Evolutionary conservation across 768 basidiomycete genomes (phyloP).

Genomic region (Psilocybe subaeruginosa): DNA sequence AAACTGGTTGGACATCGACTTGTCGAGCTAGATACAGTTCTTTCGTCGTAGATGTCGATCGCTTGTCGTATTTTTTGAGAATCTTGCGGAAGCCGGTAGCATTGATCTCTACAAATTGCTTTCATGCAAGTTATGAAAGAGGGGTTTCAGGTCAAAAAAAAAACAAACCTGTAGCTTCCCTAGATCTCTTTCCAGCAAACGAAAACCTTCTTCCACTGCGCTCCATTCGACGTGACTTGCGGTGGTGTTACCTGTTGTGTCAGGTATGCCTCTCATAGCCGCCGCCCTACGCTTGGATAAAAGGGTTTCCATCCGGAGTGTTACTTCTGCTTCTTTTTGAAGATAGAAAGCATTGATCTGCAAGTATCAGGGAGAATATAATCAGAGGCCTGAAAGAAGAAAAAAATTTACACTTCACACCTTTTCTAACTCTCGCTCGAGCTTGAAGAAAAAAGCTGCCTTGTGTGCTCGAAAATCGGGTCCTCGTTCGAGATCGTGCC

Average conservation of each 20-base stretch:
- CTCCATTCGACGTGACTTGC: slow-evolving; percentile 88
- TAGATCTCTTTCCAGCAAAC: slow-evolving; percentile 90
- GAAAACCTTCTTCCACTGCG: slow-evolving; percentile 95
- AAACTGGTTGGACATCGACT: slow-evolving; percentile 98
- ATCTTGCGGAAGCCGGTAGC: slow-evolving; percentile 97
- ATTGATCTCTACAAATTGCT: slow-evolving; percentile 98
- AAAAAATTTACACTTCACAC: slow-evolving; percentile 39
- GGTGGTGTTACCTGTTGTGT: slow-evolving; percentile 61
- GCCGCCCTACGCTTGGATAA: slow-evolving; percentile 92
- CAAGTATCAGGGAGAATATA: slow-evolving; percentile 1
- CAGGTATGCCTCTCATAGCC: slow-evolving; percentile 71
- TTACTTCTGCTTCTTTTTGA: slow-evolving; percentile 95
- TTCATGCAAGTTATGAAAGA: slow-evolving; percentile 17
- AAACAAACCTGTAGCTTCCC: slow-evolving; percentile 84
- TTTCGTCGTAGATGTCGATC: slow-evolving; percentile 92
- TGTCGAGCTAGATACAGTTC: slow-evolving; percentile 95
- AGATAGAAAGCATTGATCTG: slow-evolving; percentile 99
- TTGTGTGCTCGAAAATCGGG: slow-evolving; percentile 93
- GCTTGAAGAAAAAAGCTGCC: slow-evolving; percentile 98
- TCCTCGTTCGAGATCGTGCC: slow-evolving; percentile 73
- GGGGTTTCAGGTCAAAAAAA: not conserved
- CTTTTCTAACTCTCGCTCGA: slow-evolving; percentile 97
- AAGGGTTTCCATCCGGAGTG: slow-evolving; percentile 88
- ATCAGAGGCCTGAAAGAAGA: not conserved
- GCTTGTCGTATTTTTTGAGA: slow-evolving; percentile 98